Base-by-base conservation (phyloP, 2,329 filamentous ascomycete genomes). In the Dothiorella sarmentorum region DNA sequence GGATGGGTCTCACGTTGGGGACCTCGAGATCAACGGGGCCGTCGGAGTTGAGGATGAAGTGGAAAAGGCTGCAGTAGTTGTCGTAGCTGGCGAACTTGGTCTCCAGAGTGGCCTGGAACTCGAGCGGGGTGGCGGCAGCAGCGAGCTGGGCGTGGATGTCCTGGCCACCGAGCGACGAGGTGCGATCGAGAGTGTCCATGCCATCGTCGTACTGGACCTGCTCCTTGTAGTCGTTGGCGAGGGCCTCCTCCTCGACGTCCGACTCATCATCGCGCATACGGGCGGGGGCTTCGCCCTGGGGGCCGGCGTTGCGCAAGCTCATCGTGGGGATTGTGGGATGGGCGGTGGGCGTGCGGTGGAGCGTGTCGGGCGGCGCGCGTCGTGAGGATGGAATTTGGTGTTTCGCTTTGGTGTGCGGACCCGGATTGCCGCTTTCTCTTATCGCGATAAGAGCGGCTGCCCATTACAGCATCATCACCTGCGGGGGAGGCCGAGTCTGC, bases 61-160 rank as follows among this genome's bases (percentile, higher is more conserved):
- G 94, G 82, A 99, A 99, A 68, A 99, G 82, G 77, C 90, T 96
- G 87, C 94, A 99, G 84, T 99, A 99, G 75, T 91, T 90, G 80
- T 99, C 94, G 82, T 99, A 99, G 80, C 92, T 97, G 76, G 91
- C 88, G 80, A 97, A 97, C 80, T 97, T 97, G 75, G 90, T 90
- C 77, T 97, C 94, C 59, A 99, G 84, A 31, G 92, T 90, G 47
- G 94, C 94, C 71, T 94, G 91, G 77, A 96, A 97, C 74, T 99
- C 94, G 66, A 99, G 83, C 53, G 94, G 94, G 70, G 94, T 93
- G 64, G 94, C 94, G 61, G 94, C 94, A 65, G 92, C 91, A 64
- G 87, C 87, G 63, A 99, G 83, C 74, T 94, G 89, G 63, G 90
- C 88, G 79, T 97, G 92, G 69, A 99, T 90, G 73, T 97, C 94